phyloP scores from a whole-genome alignment of 1,284 basidiomycete species.

The Sanghuangporus baumii region DNA sequence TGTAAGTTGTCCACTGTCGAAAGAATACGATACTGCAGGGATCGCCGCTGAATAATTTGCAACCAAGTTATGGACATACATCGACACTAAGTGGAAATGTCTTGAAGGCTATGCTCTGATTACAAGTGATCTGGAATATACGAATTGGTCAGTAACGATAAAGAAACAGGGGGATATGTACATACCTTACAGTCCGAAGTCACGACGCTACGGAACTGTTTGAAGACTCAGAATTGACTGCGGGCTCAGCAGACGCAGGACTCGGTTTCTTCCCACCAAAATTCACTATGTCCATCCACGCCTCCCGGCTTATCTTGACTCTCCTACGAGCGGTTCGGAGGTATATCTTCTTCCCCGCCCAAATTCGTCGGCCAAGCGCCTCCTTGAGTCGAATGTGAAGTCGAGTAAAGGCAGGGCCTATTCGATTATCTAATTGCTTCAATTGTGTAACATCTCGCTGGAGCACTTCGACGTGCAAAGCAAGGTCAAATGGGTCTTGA shows the following conservation, averaged over 20 bases:
- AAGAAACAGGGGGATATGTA: too few relatives aligned
- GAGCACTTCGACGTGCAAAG: conserved; percentile 50
- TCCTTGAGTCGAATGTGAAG: conserved; percentile 58
- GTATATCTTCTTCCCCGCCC: conserved; percentile 52
- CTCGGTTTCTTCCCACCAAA: conserved; percentile 19
- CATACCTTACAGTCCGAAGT: too few relatives aligned
- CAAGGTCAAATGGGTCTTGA: conserved; percentile 38
- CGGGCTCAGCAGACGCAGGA: background rate
- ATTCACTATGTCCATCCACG: conserved; percentile 36
- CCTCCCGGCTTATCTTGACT: conserved; percentile 26
- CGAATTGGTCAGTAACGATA: too few relatives aligned
- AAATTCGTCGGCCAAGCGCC: conserved; percentile 63
- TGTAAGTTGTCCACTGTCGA: too few relatives aligned
- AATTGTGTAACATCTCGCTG: conserved; percentile 48
- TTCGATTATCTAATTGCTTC: conserved; percentile 33
- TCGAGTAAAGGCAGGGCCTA: conserved; percentile 43
- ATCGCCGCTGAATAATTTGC: too few relatives aligned
- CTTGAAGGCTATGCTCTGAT: too few relatives aligned
- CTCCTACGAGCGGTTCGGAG: conserved; percentile 32
- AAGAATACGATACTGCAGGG: too few relatives aligned
- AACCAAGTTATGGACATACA: too few relatives aligned
- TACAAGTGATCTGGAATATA: too few relatives aligned
- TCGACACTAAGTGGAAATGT: too few relatives aligned
- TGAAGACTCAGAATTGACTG: background rate
- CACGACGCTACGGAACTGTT: background rate